Conservation (phyloP, 2,329 filamentous ascomycete genomes). For the Cladorrhinum sp. region DNA sequence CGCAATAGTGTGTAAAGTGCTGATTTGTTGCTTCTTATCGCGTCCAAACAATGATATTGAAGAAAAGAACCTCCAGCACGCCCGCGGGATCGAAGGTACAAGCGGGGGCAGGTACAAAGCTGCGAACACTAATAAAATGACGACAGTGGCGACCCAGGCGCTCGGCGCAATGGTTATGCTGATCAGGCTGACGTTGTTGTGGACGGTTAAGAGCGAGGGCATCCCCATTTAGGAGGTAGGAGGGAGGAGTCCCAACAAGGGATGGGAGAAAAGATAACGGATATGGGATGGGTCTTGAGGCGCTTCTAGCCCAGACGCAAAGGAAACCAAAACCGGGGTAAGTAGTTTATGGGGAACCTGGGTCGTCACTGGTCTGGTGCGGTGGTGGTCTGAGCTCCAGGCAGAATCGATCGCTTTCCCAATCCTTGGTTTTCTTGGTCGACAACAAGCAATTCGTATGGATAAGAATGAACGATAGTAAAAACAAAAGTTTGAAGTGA, state of each 20-base stretch:
- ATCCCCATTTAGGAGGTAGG: constrained; percentile 33
- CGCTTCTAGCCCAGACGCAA: not conserved
- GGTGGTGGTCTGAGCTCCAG: not conserved
- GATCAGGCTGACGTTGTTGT: constrained; percentile 60
- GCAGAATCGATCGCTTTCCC: not conserved
- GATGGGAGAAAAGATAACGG: not conserved
- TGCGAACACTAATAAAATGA: constrained; percentile 49
- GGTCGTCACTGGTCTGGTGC: not conserved
- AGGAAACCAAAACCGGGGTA: not conserved
- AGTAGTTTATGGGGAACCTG: not conserved
- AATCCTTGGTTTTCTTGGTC: not conserved
- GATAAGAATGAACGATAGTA: not conserved
- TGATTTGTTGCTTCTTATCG: constrained; percentile 15
- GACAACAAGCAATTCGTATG: too few species aligned
- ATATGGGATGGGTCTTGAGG: not conserved
- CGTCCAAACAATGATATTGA: constrained; percentile 10
- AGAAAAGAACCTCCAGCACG: not conserved
- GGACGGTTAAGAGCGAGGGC: constrained; percentile 58
- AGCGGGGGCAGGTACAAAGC: constrained; percentile 44
- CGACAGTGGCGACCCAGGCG: constrained; percentile 53
- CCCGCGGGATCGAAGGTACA: constrained; percentile 19
- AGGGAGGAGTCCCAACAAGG: not conserved
- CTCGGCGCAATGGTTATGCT: constrained; percentile 57
- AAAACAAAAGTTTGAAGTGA: not conserved
- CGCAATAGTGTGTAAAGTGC: constrained; percentile 7